Evolutionary conservation across 2,329 filamentous ascomycete genomes (phyloP), one percentile per base, ranked within the genome.

Genomic region (Pseudocercospora vitis): DNA sequence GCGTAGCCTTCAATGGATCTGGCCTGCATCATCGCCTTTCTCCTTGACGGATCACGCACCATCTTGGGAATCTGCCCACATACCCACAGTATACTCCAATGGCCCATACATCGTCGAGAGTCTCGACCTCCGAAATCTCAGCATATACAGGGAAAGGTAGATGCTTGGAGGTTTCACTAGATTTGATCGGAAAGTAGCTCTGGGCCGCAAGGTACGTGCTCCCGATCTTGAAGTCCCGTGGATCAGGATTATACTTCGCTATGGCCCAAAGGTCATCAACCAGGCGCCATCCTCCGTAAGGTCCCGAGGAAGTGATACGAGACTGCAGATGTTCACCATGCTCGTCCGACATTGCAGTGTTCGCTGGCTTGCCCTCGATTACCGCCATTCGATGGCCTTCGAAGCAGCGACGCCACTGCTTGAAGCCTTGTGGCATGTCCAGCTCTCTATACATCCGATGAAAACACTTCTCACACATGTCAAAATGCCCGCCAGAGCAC

Each of bases 391-490:
- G 26, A 29, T 45, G 40, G 16, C 40, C 18, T 5, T 45, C n/a
- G n/a, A 14, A 19, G 16, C 40, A 45, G 12, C 40, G 19, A n/a
- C 40, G 23, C 40, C 26, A 26, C n/a, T 23, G 40, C 28, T 29
- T 45, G 23, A 26, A 45, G 19, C 40, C 23, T 18, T 23, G 40
- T 7, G 40, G 42, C 42, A 46, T 46, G 7, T 46, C 21, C 6
- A 18, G 24, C n/a, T 46, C 3, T 19, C 14, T 29, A 18, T 31
- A 31, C 42, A 46, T 46, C 3, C 42, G 28, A 11, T 29, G 2
- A n/a, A 46, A 46, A 24, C 42, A 46, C 29, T 31, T 18, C n/a
- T 18, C 3, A 31, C 42, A 46, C 24, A 46, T 31, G 42, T 46
- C 42, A n/a, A 29, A 46, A 12, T 46, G 24, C 5, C 42, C 42